Percentiles rank a stretch among this genome's conserved stretches.
These are phyloP conservation scores for Kuraishia hungarica DNA, from an alignment of 805 yeast genomes.

Conservation along the genomic window DNA sequence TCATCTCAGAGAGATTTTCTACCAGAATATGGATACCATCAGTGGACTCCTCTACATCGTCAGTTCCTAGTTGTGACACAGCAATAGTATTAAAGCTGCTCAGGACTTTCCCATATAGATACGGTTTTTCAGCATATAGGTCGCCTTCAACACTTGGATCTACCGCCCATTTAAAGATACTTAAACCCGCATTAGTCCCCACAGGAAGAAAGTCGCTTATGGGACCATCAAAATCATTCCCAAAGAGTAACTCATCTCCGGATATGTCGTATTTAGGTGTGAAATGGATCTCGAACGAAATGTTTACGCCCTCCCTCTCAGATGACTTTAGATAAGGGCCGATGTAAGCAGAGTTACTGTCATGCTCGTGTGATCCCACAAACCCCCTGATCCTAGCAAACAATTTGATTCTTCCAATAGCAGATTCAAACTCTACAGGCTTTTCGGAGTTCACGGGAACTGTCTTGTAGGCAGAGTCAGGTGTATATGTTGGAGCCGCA, in stretches of 20 bases:
- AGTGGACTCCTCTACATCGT: conserved; percentile 3
- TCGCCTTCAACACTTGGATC: conserved; percentile 64
- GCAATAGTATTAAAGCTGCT: conserved; percentile 45
- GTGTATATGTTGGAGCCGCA: neutral
- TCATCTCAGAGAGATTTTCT: conserved; percentile 12
- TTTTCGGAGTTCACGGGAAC: neutral
- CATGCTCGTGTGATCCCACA: neutral
- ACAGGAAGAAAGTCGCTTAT: conserved; percentile 50
- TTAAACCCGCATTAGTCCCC: conserved; percentile 45
- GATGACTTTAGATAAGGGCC: neutral
- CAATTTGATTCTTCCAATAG: neutral
- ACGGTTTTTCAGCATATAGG: conserved; percentile 51
- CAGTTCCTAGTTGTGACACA: conserved; percentile 9
- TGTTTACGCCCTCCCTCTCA: neutral
- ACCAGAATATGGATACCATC: conserved; percentile 7
- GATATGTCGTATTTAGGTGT: conserved; percentile 32
- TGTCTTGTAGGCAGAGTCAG: neutral
- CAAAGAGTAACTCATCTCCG: conserved; percentile 53
- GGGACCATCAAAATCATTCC: conserved; percentile 59
- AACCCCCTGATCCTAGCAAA: neutral
- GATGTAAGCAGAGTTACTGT: neutral
- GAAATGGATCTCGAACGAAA: conserved; percentile 30
- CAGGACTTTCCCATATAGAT: conserved; percentile 51
- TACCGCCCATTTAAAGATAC: conserved; percentile 46
- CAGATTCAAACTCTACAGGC: neutral